Base-by-base conservation (phyloP, 2,329 filamentous ascomycete genomes). In the Camillea tinctor region DNA sequence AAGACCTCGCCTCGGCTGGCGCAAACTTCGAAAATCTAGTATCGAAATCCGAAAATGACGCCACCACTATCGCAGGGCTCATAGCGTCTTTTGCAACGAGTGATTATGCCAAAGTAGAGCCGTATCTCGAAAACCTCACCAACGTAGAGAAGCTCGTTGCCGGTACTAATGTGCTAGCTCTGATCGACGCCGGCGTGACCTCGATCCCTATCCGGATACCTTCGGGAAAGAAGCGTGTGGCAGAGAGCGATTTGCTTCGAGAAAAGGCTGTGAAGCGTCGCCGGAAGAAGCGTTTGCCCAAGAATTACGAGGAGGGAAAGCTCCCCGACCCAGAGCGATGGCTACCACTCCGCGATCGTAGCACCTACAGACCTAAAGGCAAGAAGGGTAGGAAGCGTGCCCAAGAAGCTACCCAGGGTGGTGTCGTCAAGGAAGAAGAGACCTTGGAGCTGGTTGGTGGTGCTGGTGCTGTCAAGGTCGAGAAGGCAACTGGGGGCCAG, bases 371-470 rank as follows among this genome's bases (percentile, higher is more conserved):
- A 53, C 93, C 93, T 7, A 97, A 95, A 79, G 93, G 93, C 5
- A 93, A 90, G 80, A 96, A 97, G 82, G 91, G 92, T 58, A 94
- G 92, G 82, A 89, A 93, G 83, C 90, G 89, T 77, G 88, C 87
- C 4, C 81, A 83, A 62, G 90, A 92, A 66, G 80, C 88, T 49
- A 97, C 92, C 8, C 95, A 98, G 74, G 95, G 95, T 62, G 94
- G 93, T 54, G 78, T 89, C 13, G 90, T 92, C 21, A 88, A 83
- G 68, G 91, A 93, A 64, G 89, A 90, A 73, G 87, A 83, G 80
- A 89, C 80, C 60, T 78, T 87, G 65, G 86, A 85, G 65, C 76
- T 89, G 13, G 85, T 85, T 2, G 86, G 86, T 24, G 86, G 86
- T 4, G 86, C 84, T 1, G 86, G 85, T 15, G 81, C 78, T 5